These are phyloP conservation scores for Botrytis elliptica DNA, from an alignment of 2,329 filamentous ascomycete genomes.

Conservation along the genomic window DNA sequence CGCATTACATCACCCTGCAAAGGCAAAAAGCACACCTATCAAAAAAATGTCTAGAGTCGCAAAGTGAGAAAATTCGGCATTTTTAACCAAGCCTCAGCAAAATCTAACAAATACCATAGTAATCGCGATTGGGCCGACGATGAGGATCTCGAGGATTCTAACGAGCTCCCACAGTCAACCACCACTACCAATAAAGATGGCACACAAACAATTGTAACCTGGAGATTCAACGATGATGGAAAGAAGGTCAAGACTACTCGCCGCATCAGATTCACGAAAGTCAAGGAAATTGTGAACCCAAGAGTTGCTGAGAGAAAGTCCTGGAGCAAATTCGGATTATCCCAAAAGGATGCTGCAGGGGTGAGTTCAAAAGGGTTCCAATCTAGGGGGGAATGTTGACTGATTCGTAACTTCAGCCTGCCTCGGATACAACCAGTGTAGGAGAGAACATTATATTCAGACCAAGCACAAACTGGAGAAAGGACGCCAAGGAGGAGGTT, in stretches of 20 bases:
- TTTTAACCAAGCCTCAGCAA: constrained; percentile 1
- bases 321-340: constrained; percentile 90
- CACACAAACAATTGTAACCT: constrained; percentile 91
- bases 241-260: constrained; percentile 98
- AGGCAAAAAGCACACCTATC: neutral
- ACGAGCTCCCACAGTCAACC: constrained; percentile 77
- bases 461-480: constrained; percentile 90
- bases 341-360: constrained; percentile 81
- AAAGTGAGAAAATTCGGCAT: constrained; percentile 41
- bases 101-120: constrained; percentile 32
- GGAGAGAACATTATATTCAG: constrained; percentile 97
- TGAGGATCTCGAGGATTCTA: constrained; percentile 65
- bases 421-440: constrained; percentile 25
- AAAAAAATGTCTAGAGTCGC: constrained; percentile 46
- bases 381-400: neutral
- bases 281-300: constrained; percentile 93
- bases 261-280: constrained; percentile 86
- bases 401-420: constrained; percentile 20
- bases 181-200: constrained; percentile 97
- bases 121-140: constrained; percentile 87
- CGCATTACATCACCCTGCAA: constrained; percentile 18
- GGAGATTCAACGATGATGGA: constrained; percentile 85
- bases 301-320: constrained; percentile 91
- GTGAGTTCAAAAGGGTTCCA: constrained; percentile 18
- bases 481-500: constrained; percentile 79